Conservation (phyloP, 108 stramenopile species). For the Stephanodiscus minutulus region DNA sequence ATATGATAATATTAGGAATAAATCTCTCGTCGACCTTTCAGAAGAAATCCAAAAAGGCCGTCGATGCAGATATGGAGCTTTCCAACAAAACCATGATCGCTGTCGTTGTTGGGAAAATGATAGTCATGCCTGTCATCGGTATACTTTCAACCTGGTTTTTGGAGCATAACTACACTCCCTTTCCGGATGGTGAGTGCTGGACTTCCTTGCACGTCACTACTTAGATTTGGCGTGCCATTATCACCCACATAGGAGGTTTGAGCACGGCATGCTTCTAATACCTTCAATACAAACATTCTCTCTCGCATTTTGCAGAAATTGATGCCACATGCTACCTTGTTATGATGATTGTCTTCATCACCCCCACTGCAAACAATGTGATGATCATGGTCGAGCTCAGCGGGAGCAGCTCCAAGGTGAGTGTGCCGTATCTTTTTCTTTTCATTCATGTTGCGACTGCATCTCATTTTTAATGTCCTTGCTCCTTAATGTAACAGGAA, state of each 20-base stretch:
- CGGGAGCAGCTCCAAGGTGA: slow-evolving; percentile 59
- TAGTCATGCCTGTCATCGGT: slow-evolving; percentile 80
- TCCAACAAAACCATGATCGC: slow-evolving; percentile 56
- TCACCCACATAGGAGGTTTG: neutral
- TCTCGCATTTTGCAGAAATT: slow-evolving; percentile 50
- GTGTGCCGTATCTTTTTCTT: neutral
- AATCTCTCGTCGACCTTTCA: slow-evolving; percentile 70
- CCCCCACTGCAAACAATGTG: slow-evolving; percentile 91
- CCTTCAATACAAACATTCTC: neutral
- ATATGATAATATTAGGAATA: slow-evolving; percentile 87
- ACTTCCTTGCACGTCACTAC: neutral
- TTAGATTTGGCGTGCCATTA: neutral
- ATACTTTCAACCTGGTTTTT: slow-evolving; percentile 59
- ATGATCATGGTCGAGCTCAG: slow-evolving; percentile 91
- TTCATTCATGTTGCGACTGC: neutral
- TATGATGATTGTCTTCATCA: slow-evolving; percentile 83
- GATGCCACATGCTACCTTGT: slow-evolving; percentile 82
- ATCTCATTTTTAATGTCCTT: neutral
- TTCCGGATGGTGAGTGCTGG: slow-evolving; percentile 54
- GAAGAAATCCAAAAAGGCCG: slow-evolving; percentile 23
- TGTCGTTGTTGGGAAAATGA: slow-evolving; percentile 79
- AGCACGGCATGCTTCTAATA: neutral
- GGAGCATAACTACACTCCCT: slow-evolving; percentile 47
- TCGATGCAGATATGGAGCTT: slow-evolving; percentile 39
- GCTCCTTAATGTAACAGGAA: slow-evolving; percentile 26